Percentiles rank a stretch among this genome's conserved stretches.
These are phyloP conservation scores for Phytophthora nicotianae DNA, from an alignment of 352 stramenopile genomes.

Conservation along the genomic window DNA sequence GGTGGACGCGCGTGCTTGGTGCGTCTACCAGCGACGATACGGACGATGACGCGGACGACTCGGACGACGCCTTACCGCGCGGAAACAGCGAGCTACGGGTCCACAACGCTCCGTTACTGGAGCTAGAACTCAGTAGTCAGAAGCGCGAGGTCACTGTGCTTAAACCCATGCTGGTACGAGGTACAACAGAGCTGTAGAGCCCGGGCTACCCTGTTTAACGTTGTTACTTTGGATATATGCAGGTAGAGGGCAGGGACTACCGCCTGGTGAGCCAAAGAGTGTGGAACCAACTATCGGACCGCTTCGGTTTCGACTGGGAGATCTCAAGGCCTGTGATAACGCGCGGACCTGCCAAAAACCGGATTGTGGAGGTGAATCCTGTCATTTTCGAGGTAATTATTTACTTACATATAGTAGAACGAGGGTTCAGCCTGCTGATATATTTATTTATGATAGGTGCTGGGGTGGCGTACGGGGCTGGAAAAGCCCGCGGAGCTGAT, in stretches of 20 bases:
- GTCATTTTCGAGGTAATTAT: constrained; percentile 66
- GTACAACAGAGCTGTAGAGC: constrained; percentile 3
- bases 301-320: constrained; percentile 74
- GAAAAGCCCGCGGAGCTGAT: constrained; percentile 32
- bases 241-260: constrained; percentile 73
- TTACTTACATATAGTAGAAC: neutral
- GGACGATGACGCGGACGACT: constrained; percentile 31
- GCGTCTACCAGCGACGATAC: constrained; percentile 10
- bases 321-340: constrained; percentile 67
- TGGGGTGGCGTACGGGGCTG: constrained; percentile 32
- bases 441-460: constrained; percentile 18
- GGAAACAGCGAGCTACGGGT: constrained; percentile 26
- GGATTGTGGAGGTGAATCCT: constrained; percentile 76
- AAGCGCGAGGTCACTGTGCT: constrained; percentile 58
- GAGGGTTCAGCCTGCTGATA: neutral
- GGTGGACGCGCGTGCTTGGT: constrained; percentile 57
- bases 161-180: constrained; percentile 54
- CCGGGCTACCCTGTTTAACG: neutral
- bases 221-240: constrained; percentile 7
- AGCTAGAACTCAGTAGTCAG: constrained; percentile 48
- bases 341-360: constrained; percentile 39
- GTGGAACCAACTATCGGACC: constrained; percentile 68
- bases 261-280: constrained; percentile 70
- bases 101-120: constrained; percentile 56
- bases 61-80: constrained; percentile 37